Base-by-base conservation (phyloP, 1,284 basidiomycete genomes). In the Heterobasidion parviporum region DNA sequence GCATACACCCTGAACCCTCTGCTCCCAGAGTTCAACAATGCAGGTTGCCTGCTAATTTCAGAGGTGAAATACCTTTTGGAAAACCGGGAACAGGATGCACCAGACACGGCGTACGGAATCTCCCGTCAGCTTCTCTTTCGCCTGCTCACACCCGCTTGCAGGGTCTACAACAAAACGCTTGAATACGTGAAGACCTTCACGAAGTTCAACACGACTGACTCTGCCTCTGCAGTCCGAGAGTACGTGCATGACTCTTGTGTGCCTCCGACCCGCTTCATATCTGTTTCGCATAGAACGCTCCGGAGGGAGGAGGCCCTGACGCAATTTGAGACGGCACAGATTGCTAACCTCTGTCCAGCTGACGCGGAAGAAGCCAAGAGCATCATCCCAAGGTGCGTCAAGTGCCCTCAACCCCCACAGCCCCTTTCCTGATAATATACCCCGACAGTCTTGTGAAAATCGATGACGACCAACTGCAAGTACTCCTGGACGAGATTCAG, bases 111-210 rank as follows among this genome's bases (percentile, higher is more conserved):
- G 87, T 92, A 70, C 56, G 85, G 14, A 44, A 10, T 12, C 12
- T n/a, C n/a, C 12, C 9, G 26, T 20, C 18, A 15, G 32, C 41
- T 3, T 8, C 3, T 57, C 2, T 32, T 38, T n/a, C 5, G 8
- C 16, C 45, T 46, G 44, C 14, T 46, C n/a, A 52, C 52, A 35
- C 35, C 34, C 50, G 8, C 52, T 7, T 61, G 3, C 6, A 93
- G 92, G 44, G 92, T 96, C 12, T 94, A 92, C 68, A 93, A 92
- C 70, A 95, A 96, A 70, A 94, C 94, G 0, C 75, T 91, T 50
- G 92, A 94, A 62, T 95, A 95, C 66, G 92, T 95, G 60, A 89
- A 89, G 67, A 90, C 87, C 8, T 96, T 96, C 68, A 82, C 90
- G 5, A 91, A 94, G 69, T 94, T 94, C 72, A 89, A 87, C 62